Conservation (phyloP, 2,329 filamentous ascomycete genomes). For the Trichophyton simii region DNA sequence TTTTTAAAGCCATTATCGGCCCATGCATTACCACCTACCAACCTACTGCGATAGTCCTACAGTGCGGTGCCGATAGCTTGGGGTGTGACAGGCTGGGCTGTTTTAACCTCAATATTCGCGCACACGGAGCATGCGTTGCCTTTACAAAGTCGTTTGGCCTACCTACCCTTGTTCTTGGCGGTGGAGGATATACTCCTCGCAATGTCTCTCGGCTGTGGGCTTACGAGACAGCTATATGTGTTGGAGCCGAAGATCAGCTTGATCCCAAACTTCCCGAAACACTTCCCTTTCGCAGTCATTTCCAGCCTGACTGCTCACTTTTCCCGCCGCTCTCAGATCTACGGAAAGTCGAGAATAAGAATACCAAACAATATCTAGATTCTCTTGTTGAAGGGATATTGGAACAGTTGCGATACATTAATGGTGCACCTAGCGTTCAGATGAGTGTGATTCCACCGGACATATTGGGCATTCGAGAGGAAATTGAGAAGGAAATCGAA, state of each 20-base stretch:
- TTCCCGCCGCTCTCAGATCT: slow-evolving; percentile 76
- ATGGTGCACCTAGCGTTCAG: slow-evolving; percentile 76
- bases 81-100: slow-evolving; percentile 86
- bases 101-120: slow-evolving; percentile 93
- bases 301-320: slow-evolving; percentile 73
- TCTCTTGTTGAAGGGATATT: slow-evolving; percentile 65
- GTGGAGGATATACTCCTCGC: slow-evolving; percentile 88
- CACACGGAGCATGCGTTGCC: slow-evolving; percentile 80
- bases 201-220: slow-evolving; percentile 97
- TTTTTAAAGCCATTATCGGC: slow-evolving; percentile 73
- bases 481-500: slow-evolving; percentile 36
- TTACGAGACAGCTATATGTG: slow-evolving; percentile 85
- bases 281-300: slow-evolving; percentile 77
- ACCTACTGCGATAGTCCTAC: slow-evolving; percentile 83
- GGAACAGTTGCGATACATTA: slow-evolving; percentile 76
- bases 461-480: slow-evolving; percentile 44
- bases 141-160: slow-evolving; percentile 72
- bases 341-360: slow-evolving; percentile 58
- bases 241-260: slow-evolving; percentile 59
- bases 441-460: slow-evolving; percentile 70
- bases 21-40: slow-evolving; percentile 69
- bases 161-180: slow-evolving; percentile 81
- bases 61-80: slow-evolving; percentile 90
- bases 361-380: slow-evolving; percentile 61
- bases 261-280: slow-evolving; percentile 62